These are phyloP conservation scores for Colletotrichum echinochloae DNA, from an alignment of 2,329 filamentous ascomycete species.

Conservation along the genomic window DNA sequence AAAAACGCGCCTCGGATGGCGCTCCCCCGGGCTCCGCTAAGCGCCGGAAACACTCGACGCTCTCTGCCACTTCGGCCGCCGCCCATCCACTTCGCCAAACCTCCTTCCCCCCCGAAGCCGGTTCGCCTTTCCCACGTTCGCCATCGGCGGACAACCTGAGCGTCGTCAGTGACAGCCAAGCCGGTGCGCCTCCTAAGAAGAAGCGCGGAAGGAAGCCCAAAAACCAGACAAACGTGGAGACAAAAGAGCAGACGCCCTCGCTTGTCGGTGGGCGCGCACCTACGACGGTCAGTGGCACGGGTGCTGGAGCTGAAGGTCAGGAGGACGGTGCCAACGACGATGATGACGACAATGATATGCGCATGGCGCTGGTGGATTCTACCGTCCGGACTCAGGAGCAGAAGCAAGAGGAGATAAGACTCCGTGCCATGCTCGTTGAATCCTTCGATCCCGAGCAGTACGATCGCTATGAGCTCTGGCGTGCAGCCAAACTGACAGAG, in stretches of 20 bases:
- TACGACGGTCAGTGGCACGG: conserved; percentile 57
- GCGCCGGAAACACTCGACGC: conserved; percentile 77
- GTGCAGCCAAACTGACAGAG: conserved; percentile 75
- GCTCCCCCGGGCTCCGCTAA: conserved; percentile 66
- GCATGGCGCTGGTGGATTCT: conserved; percentile 68
- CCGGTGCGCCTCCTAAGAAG: conserved; percentile 65
- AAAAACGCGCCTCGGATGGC: conserved; percentile 72
- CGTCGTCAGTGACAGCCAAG: conserved; percentile 71
- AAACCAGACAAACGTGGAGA: conserved; percentile 61
- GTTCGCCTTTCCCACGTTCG: conserved; percentile 70
- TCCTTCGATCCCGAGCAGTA: conserved; percentile 76
- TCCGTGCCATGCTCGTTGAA: conserved; percentile 71
- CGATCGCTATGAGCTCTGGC: conserved; percentile 77
- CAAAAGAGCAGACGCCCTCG: conserved; percentile 54
- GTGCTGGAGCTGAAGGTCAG: conserved; percentile 54
- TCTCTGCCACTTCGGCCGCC: conserved; percentile 64
- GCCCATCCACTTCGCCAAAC: conserved; percentile 82
- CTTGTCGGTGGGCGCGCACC: conserved; percentile 59
- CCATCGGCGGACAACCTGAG: conserved; percentile 73
- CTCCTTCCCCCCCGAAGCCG: conserved; percentile 77
- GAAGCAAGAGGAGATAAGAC: conserved; percentile 70
- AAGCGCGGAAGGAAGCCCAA: conserved; percentile 73
- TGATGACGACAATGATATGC: conserved; percentile 61
- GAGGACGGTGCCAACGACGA: conserved; percentile 68
- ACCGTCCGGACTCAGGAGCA: conserved; percentile 75